A percentile compares a stretch with the other conserved stretches of the same genome.
These are phyloP conservation scores for Schwanniomyces pseudopolymorphus DNA, from an alignment of 805 yeast species.

Conservation along the genomic window DNA sequence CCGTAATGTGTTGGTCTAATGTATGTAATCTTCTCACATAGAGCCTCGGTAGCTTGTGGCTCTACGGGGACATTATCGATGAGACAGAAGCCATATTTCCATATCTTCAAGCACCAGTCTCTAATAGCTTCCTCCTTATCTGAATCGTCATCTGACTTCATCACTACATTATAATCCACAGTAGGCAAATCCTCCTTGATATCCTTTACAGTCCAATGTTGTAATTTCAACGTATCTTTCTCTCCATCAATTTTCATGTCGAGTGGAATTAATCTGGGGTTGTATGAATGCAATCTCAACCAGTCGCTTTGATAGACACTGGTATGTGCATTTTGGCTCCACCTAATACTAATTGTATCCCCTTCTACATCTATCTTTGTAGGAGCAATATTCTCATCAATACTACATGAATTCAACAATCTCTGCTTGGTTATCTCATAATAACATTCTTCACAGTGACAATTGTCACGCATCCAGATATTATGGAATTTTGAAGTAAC, in stretches of 20 bases:
- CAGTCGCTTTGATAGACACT: conserved; percentile 39
- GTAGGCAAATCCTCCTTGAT: conserved; percentile 43
- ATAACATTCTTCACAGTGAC: conserved; percentile 57
- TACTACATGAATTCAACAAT: conserved; percentile 51
- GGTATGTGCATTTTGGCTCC: conserved; percentile 43
- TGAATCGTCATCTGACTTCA: conserved; percentile 28
- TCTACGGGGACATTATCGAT: conserved; percentile 60
- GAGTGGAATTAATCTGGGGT: conserved; percentile 44
- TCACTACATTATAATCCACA: conserved; percentile 48
- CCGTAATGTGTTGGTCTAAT: conserved; percentile 73
- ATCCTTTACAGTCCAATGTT: conserved; percentile 46
- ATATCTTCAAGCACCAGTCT: conserved; percentile 55
- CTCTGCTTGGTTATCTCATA: conserved; percentile 59
- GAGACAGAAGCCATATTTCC: conserved; percentile 60
- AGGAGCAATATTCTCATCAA: conserved; percentile 30
- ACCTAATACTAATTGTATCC: conserved; percentile 20
- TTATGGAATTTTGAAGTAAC: conserved; percentile 31
- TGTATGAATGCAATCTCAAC: conserved; percentile 52
- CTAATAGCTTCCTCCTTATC: conserved; percentile 44
- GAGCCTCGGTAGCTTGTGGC: conserved; percentile 57
- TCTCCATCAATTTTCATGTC: conserved; percentile 27
- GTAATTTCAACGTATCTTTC: conserved; percentile 25
- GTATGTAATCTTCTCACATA: conserved; percentile 57
- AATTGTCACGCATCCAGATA: conserved; percentile 66
- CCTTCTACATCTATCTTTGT: conserved; percentile 5